Conservation (phyloP, 2,329 filamentous ascomycete genomes). For the Clonostachys rhizophaga region DNA sequence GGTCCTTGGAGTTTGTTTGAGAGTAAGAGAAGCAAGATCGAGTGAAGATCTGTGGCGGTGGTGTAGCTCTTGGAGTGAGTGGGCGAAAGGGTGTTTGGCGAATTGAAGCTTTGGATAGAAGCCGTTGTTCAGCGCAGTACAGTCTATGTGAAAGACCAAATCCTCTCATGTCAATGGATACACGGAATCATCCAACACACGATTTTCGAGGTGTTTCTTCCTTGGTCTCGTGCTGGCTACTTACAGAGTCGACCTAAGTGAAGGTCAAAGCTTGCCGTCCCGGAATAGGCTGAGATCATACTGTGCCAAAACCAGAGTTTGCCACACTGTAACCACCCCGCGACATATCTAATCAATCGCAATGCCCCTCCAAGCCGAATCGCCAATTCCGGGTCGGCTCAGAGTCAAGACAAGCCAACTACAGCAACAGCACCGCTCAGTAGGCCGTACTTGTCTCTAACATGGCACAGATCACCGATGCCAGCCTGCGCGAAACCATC, state of each 20-base stretch:
- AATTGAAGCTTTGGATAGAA: too few relatives aligned
- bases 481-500: slow-evolving; percentile 64
- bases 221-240: neutral
- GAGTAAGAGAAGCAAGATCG: slow-evolving; percentile 1
- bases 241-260: neutral
- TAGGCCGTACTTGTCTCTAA: too few relatives aligned
- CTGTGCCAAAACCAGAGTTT: slow-evolving; percentile 10
- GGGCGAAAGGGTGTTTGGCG: neutral
- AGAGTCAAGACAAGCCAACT: too few relatives aligned
- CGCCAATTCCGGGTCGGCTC: too few relatives aligned
- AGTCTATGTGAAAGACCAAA: neutral
- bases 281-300: slow-evolving; percentile 23
- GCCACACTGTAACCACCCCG: neutral
- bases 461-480: slow-evolving; percentile 61
- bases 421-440: too few relatives aligned
- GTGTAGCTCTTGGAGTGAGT: neutral
- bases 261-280: neutral
- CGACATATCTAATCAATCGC: slow-evolving; percentile 30
- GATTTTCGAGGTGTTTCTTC: neutral
- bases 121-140: neutral
- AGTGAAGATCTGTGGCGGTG: neutral
- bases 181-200: neutral
- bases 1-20: neutral
- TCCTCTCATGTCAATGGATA: neutral
- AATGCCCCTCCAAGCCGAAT: slow-evolving; percentile 8